A percentile compares a stretch with the other conserved stretches of the same genome.
Conservation (phyloP, 2,329 filamentous ascomycete species). For the Tolypocladium pustulatum region DNA sequence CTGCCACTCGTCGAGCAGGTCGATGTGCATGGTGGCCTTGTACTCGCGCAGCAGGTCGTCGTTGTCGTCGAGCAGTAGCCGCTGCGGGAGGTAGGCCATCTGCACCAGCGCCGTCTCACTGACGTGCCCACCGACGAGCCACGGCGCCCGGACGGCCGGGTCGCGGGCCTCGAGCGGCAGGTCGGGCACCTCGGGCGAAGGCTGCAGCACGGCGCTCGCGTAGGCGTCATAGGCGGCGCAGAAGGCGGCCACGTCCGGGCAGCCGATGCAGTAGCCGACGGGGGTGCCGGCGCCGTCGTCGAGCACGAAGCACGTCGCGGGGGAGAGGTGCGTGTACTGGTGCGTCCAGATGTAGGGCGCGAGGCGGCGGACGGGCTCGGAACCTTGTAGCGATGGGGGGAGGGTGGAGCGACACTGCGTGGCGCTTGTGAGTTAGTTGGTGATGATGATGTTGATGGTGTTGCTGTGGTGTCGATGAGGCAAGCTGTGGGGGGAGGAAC, state of each 20-base stretch:
- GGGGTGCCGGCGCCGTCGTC: constrained; percentile 33
- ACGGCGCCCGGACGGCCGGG: constrained; percentile 20
- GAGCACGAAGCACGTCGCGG: constrained; percentile 33
- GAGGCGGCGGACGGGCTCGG: constrained; percentile 22
- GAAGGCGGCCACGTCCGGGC: constrained; percentile 30
- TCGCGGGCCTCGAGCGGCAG: constrained; percentile 12
- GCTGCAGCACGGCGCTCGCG: constrained; percentile 20
- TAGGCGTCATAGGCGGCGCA: constrained; percentile 27
- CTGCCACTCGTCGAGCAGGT: constrained; percentile 31
- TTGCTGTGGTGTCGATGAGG: not conserved
- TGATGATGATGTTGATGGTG: not conserved
- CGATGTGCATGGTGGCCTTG: constrained; percentile 38
- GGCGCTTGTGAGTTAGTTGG: not conserved
- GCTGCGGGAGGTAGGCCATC: constrained; percentile 27
- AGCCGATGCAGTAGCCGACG: constrained; percentile 40
- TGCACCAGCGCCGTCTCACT: constrained; percentile 25
- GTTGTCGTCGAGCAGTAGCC: constrained; percentile 27
- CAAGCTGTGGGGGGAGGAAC: constrained; percentile 1
- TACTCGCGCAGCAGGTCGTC: constrained; percentile 22
- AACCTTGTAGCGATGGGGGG: constrained; percentile 27
- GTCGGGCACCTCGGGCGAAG: constrained; percentile 9
- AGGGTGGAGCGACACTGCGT: constrained; percentile 36
- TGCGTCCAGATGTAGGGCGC: constrained; percentile 42
- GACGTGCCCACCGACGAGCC: constrained; percentile 11
- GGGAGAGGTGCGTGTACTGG: constrained; percentile 36